Evolutionary conservation across 106 monocot species (phyloP).

Genomic region (Dioscorea alata): DNA sequence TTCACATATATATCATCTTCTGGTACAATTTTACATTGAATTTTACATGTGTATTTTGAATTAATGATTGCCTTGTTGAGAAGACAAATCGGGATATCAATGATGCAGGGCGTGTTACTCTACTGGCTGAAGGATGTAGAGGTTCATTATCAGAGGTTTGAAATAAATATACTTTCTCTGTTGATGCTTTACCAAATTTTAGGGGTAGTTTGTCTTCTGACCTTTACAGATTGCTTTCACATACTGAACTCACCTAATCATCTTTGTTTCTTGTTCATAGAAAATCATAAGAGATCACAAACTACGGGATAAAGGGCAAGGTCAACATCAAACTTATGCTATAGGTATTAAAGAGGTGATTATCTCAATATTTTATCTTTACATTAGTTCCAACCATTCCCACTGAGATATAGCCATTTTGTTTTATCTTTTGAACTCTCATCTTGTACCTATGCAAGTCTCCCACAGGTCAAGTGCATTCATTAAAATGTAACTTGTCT

Average conservation of each 20-base stretch:
- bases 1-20: too few species aligned
- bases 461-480: too few species aligned
- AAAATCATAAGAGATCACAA: constrained; percentile 79
- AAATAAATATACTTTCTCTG: background rate
- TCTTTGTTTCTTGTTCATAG: constrained; percentile 31
- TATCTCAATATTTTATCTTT: too few species aligned
- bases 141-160: constrained; percentile 96
- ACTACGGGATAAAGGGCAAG: constrained; percentile 72
- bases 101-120: constrained; percentile 82
- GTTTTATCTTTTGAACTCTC: too few species aligned
- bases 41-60: too few species aligned
- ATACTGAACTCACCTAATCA: background rate
- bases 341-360: constrained; percentile 94
- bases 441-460: too few species aligned
- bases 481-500: too few species aligned
- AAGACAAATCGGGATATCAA: background rate
- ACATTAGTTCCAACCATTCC: too few species aligned
- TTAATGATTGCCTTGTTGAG: too few species aligned
- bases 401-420: too few species aligned
- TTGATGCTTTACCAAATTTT: constrained; percentile 6
- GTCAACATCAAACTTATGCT: constrained; percentile 97
- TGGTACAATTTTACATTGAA: too few species aligned
- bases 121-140: constrained; percentile 97
- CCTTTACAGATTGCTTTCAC: background rate
- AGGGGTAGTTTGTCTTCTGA: background rate